A percentile compares a stretch with the other conserved stretches of the same genome.
Conservation (phyloP, 2,329 filamentous ascomycete genomes). For the Claviceps maximensis region DNA sequence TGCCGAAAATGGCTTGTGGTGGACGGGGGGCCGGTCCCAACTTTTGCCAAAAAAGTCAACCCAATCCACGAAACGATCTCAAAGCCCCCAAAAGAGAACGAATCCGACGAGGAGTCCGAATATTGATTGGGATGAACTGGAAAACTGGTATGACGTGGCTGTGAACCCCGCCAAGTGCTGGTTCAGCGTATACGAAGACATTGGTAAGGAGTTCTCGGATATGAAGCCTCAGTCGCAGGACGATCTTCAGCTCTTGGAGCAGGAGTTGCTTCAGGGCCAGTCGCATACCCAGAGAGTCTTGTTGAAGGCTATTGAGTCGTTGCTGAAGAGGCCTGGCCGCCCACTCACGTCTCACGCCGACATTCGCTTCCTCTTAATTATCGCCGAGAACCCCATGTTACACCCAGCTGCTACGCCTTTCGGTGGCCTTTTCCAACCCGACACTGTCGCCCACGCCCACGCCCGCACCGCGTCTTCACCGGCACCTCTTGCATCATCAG, state of each 20-base stretch:
- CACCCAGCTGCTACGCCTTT: conserved; percentile 32
- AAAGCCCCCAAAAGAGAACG: conserved; percentile 1
- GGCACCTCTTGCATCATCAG: not conserved
- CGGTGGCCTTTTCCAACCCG: conserved; percentile 25
- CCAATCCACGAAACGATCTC: not conserved
- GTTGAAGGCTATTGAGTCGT: conserved; percentile 63
- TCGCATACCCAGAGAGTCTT: conserved; percentile 55
- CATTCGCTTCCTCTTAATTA: conserved; percentile 63
- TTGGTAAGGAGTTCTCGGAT: conserved; percentile 18
- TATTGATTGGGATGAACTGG: conserved; percentile 61
- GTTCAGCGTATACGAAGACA: conserved; percentile 44
- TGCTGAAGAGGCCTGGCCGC: conserved; percentile 67
- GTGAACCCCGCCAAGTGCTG: conserved; percentile 56
- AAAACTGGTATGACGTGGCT: conserved; percentile 61
- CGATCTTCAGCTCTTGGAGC: conserved; percentile 32
- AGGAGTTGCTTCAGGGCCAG: conserved; percentile 41
- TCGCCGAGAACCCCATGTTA: conserved; percentile 67
- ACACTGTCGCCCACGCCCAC: conserved; percentile 7
- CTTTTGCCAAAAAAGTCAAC: not conserved
- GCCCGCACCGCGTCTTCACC: not conserved
- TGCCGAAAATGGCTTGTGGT: conserved; percentile 73
- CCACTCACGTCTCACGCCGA: conserved; percentile 55
- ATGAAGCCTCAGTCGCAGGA: conserved; percentile 22
- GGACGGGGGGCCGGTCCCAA: conserved; percentile 43
- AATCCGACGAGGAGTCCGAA: conserved; percentile 30